Evolutionary conservation across 306 rosid species (phyloP), one percentile per base, ranked within the genome.

Genomic region (Fagus crenata): DNA sequence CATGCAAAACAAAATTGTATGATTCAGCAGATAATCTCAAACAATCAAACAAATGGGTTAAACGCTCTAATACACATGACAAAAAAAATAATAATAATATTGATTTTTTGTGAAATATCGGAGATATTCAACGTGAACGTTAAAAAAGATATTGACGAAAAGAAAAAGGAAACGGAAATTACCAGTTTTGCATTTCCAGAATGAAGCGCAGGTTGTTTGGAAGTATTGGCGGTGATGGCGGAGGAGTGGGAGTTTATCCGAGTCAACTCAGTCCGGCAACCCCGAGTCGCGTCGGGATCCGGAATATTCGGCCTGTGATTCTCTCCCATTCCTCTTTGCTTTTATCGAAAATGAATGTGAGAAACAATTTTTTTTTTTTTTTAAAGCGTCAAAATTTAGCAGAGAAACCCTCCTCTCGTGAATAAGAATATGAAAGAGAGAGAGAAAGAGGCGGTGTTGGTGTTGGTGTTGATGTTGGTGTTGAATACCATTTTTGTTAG

Each of bases 101-200:
- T 22, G 28, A 22, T 22, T 22, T 22, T 22, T 22, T 22, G 28
- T 22, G 28, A 22, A 22, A 22, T 22, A 22, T 22, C 28, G 28
- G 28, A 22, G 28, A 22, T 22, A 22, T 22, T 22, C 28, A 22
- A 22, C 28, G 28, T 22, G 28, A 22, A 22, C 28, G 28, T 22
- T 22, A 31, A 79, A 14, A 4, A 53, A 41, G 0, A 42, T 42
- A 42, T 46, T 43, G 7, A 7, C 9, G 14, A 17, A 39, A 56
- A 43, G 41, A 31, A 12, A 32, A 69, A 12, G 17, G 1, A 32
- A 14, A 53, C 28, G 13, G 7, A 54, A 77, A 40, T 76, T 86
- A 91, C 98, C 89, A 46, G 77, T 53, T 64, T 65, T 43, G 87
- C 76, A 85, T 83, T n/a, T 53, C 46, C 40, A 74, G 5, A 64